Percentiles rank a stretch among this genome's conserved stretches.
These are phyloP conservation scores for Chalaropsis ovoidea DNA, from an alignment of 2,329 filamentous ascomycete species.

Conservation along the genomic window DNA sequence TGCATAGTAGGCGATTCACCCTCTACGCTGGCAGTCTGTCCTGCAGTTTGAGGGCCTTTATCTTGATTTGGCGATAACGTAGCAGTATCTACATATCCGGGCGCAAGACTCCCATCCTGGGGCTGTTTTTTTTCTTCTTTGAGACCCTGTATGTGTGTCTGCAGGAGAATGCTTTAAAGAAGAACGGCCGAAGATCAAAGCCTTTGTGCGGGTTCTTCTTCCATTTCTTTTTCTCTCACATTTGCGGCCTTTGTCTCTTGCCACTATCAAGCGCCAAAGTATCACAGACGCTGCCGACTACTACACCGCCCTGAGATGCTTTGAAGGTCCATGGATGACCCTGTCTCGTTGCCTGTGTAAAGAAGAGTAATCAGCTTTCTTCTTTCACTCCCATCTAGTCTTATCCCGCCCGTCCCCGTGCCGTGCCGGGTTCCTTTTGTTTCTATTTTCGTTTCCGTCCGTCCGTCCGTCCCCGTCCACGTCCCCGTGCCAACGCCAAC, in stretches of 20 bases:
- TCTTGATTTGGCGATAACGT: neutral
- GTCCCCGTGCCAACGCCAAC: neutral
- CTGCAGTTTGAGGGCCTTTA: neutral
- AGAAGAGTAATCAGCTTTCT: neutral
- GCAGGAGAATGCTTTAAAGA: neutral
- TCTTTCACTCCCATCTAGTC: neutral
- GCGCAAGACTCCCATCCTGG: neutral
- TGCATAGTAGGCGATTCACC: neutral
- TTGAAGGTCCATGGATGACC: slow-evolving; percentile 4
- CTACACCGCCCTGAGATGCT: neutral
- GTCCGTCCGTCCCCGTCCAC: neutral
- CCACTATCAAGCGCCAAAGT: neutral
- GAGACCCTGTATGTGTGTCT: neutral
- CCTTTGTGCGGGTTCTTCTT: neutral
- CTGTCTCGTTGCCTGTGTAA: neutral
- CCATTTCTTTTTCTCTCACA: neutral
- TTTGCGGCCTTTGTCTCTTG: neutral
- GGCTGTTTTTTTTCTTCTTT: neutral
- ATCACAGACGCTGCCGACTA: neutral
- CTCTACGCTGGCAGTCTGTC: neutral
- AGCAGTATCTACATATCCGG: neutral
- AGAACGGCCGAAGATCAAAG: neutral
- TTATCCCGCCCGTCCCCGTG: neutral
- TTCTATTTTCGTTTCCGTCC: too few species aligned
- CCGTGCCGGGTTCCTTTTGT: too few species aligned